phyloP scores from a whole-genome alignment of 208 protist genomes.

The Leishmania aethiopica region DNA sequence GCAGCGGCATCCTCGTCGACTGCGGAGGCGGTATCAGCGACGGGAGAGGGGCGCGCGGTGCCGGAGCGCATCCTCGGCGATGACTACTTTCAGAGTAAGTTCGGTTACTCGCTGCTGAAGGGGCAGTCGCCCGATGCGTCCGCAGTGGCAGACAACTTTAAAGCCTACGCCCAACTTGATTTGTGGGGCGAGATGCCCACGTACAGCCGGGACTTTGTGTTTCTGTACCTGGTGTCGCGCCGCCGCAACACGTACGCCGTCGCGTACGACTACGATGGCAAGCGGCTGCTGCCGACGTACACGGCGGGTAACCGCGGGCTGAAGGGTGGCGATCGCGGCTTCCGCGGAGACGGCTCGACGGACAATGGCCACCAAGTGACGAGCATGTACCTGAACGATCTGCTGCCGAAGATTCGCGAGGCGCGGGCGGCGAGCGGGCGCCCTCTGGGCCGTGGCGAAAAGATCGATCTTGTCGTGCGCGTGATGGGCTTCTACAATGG shows the following conservation, averaged over 20 bases:
- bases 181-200: constrained; percentile 92
- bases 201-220: constrained; percentile 83
- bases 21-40: not conserved
- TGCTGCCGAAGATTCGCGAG: constrained; percentile 80
- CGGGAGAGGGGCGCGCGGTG: constrained; percentile 16
- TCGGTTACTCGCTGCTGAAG: constrained; percentile 84
- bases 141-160: constrained; percentile 28
- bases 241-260: constrained; percentile 91
- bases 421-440: constrained; percentile 52
- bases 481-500: constrained; percentile 93
- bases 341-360: constrained; percentile 79
- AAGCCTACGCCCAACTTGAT: constrained; percentile 81
- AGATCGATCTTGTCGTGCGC: constrained; percentile 88
- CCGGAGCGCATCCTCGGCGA: constrained; percentile 73
- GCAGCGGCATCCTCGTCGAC: not conserved
- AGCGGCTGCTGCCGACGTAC: constrained; percentile 77
- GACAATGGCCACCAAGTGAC: constrained; percentile 90
- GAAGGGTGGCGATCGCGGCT: constrained; percentile 87
- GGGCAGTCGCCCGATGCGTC: constrained; percentile 10
- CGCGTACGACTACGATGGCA: constrained; percentile 85
- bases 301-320: constrained; percentile 88
- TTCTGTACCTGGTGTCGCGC: constrained; percentile 85
- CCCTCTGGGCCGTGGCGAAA: constrained; percentile 63
- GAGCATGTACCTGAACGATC: constrained; percentile 86
- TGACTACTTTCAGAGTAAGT: constrained; percentile 83